phyloP scores from a whole-genome alignment of 2,329 filamentous ascomycete species.

The Xylariaceae sp. region DNA sequence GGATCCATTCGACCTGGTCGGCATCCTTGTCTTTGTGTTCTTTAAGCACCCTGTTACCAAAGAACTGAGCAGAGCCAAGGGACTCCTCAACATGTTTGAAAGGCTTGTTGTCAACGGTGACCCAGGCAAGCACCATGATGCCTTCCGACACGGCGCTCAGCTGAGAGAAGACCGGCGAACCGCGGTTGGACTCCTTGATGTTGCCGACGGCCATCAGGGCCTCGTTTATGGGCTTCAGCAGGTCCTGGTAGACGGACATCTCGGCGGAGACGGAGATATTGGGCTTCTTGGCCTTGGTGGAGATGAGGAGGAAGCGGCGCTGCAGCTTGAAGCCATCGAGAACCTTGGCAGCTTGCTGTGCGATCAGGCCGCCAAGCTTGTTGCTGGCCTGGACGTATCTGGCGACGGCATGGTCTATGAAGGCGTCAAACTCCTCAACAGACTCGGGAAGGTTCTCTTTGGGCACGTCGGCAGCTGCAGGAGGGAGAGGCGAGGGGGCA shows the following conservation, averaged over 20 bases:
- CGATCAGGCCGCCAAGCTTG: constrained; percentile 72
- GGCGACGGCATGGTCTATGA: constrained; percentile 71
- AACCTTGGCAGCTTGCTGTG: constrained; percentile 67
- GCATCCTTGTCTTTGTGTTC: constrained; percentile 72
- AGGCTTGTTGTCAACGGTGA: constrained; percentile 78
- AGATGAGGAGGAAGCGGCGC: constrained; percentile 81
- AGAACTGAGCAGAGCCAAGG: constrained; percentile 83
- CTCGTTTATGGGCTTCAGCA: constrained; percentile 84
- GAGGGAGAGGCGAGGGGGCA: constrained; percentile 12
- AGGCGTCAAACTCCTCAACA: constrained; percentile 83
- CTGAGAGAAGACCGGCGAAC: constrained; percentile 73
- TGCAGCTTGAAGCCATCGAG: constrained; percentile 74
- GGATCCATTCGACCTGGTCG: constrained; percentile 82
- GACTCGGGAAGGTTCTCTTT: constrained; percentile 65
- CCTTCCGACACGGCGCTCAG: constrained; percentile 86
- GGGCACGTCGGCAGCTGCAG: constrained; percentile 36
- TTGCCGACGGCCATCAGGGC: constrained; percentile 75
- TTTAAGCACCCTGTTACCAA: constrained; percentile 89
- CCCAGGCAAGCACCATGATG: constrained; percentile 87
- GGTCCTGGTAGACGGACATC: constrained; percentile 66
- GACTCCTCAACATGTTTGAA: constrained; percentile 82
- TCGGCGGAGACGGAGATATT: constrained; percentile 57
- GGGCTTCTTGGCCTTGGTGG: constrained; percentile 90
- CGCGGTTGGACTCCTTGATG: constrained; percentile 78
- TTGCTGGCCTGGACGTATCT: constrained; percentile 77